Conservation (phyloP, 2,329 filamentous ascomycete genomes). For the Pseudopyricularia cyperi region DNA sequence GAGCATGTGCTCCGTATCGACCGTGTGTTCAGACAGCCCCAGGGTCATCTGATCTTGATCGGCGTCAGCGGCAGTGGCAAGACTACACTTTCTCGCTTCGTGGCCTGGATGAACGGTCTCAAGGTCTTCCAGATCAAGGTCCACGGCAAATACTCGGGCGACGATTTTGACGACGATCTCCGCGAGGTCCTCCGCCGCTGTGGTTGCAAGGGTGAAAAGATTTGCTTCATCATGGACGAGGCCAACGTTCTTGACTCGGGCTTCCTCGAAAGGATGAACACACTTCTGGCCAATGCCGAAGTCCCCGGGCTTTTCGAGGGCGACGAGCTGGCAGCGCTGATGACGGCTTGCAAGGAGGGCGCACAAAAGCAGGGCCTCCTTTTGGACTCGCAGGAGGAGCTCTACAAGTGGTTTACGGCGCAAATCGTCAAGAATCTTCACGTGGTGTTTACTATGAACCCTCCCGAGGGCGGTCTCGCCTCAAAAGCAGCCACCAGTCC, state of each 20-base stretch:
- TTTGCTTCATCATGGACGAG: slow-evolving; percentile 99
- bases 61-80: slow-evolving; percentile 98
- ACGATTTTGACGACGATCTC: slow-evolving; percentile 97
- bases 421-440: slow-evolving; percentile 99
- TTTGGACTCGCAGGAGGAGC: slow-evolving; percentile 91
- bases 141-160: slow-evolving; percentile 92
- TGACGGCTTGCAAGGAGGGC: slow-evolving; percentile 98
- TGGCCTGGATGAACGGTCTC: slow-evolving; percentile 99
- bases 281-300: slow-evolving; percentile 94
- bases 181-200: slow-evolving; percentile 85
- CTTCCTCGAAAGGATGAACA: slow-evolving; percentile 99
- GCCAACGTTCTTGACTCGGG: slow-evolving; percentile 96
- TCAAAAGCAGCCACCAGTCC: slow-evolving; percentile 97
- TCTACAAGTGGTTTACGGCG: slow-evolving; percentile 99
- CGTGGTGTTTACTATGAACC: slow-evolving; percentile 99
- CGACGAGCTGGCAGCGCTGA: slow-evolving; percentile 95
- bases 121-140: slow-evolving; percentile 99
- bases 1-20: slow-evolving; percentile 98
- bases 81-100: slow-evolving; percentile 93
- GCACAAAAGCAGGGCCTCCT: slow-evolving; percentile 91
- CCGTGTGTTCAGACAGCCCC: slow-evolving; percentile 93
- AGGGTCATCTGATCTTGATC: slow-evolving; percentile 95
- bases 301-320: slow-evolving; percentile 97
- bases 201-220: slow-evolving; percentile 97
- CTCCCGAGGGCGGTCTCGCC: slow-evolving; percentile 84